Base-by-base conservation (phyloP, 371 early-diverging fungal genomes). In the Apophysomyces trapeziformis region DNA sequence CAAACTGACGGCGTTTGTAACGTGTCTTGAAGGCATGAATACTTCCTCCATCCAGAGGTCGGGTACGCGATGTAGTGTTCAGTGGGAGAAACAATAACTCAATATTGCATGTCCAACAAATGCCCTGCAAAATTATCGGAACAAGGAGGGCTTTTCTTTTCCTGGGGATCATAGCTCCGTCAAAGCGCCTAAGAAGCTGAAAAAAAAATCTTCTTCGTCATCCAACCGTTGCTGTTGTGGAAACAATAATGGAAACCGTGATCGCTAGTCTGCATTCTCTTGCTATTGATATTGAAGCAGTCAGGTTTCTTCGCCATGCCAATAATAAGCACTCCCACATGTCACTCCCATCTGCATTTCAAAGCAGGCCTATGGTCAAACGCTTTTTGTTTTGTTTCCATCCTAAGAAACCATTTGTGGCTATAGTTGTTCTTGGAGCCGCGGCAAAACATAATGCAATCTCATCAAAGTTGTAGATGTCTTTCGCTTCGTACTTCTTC, bases 121-220 rank as follows among this genome's bases (percentile, higher is more conserved):
- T 46, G 46, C 1, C 46, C 46, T n/a, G 46, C 46, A 46, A 46
- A 46, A 5, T 46, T 46, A n/a, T 46, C 6, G 5, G 4, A 46
- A 46, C n/a, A n/a, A 46, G 16, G 6, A 46, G 14, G 1, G 2
- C 43, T 43, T 43, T 1, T 43, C 43, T 43, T 43, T 43, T 43
- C 2, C 1, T 46, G 9, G 2, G 4, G 5, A 12, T 16, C 46
- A 46, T 46, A 46, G 46, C 46, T 16, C 46, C 0, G 16, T 46
- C 4, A 46, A 46, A 46, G 16, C 46, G 1, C 6, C 46, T 16
- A 46, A 46, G 46, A 46, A 46, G n/a, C 14, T n/a, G 41, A n/a
- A n/a, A n/a, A 46, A 12, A 16, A 46, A 46, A 46, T 46, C 16
- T 46, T 46, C 46, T 46, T 46, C 46, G 46, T 46, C 46, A 46